Base-by-base conservation (phyloP, 345 rosid genomes). In the Citrus sp. region DNA sequence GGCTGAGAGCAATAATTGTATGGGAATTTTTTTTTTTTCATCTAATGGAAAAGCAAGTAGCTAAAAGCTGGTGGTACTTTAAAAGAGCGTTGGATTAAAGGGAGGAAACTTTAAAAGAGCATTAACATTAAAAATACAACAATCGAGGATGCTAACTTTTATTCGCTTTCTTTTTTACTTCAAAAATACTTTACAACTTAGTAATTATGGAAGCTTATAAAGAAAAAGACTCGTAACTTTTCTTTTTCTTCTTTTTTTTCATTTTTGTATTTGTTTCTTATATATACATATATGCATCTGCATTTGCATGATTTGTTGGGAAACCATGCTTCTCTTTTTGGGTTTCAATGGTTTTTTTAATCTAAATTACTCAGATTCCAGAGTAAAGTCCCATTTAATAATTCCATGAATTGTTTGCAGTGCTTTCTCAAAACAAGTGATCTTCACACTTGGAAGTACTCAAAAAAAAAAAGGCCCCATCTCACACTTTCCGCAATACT, bases 31-130 rank as follows among this genome's bases (percentile, higher is more conserved):
- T 37, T 51, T 37, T 3, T 54, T 18, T 54, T 18, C 58, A 54
- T 1, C 5, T 54, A 16, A 54, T 19, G 63, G 22, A 60, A 78
- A 80, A 70, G 70, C 55, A 74, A 55, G 59, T 6, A 51, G 72
- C 32, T 51, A 37, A 61, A 81, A 77, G 81, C 38, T 49, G n/a
- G 46, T 38, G 65, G 78, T 79, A 83, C 85, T 83, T 83, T 67
- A 67, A 77, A 79, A 42, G 79, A 78, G 83, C 22, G 77, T 79
- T 79, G 85, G 72, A 77, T 77, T 78, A 83, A 86, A 81, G 85
- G 72, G 34, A n/a, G 70, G 28, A 76, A 65, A 66, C 77, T 70
- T 80, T 68, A 61, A 40, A 78, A 77, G 79, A 74, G 42, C 64
- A 70, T 59, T 67, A 70, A 56, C 55, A 67, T 68, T 72, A 54